These are phyloP conservation scores for Zelopaecilomyces penicillatus DNA, from an alignment of 2,329 filamentous ascomycete species.

Conservation along the genomic window DNA sequence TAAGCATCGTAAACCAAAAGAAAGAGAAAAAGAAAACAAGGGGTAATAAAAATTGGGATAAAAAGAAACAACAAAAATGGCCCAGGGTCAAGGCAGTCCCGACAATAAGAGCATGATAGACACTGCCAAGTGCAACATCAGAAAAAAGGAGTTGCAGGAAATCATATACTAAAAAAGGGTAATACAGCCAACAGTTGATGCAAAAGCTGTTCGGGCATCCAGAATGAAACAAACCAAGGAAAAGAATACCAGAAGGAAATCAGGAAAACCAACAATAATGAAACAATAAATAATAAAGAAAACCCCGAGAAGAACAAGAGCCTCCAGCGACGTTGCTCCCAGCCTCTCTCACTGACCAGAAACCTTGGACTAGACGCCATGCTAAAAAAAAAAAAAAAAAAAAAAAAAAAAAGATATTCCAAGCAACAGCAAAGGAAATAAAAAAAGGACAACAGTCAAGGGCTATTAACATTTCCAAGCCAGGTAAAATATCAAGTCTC, in stretches of 20 bases:
- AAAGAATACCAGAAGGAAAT: too few relatives aligned
- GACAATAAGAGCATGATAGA: background rate
- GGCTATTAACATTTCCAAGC: too few relatives aligned
- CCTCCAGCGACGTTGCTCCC: slow-evolving; percentile 16
- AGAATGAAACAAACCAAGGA: too few relatives aligned
- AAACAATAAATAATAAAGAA: background rate
- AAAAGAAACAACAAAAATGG: background rate
- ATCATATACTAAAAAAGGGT: background rate
- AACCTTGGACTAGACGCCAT: slow-evolving; percentile 20
- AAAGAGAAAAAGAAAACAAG: background rate
- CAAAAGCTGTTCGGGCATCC: too few relatives aligned
- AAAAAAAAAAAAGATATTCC: slow-evolving; percentile 6
- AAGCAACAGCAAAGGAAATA: too few relatives aligned
- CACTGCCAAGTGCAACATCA: background rate
- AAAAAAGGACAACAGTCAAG: too few relatives aligned
- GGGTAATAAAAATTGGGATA: background rate
- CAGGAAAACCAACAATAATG: too few relatives aligned
- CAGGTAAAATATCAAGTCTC: too few relatives aligned
- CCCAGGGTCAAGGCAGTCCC: background rate
- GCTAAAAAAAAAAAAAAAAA: slow-evolving; percentile 13
- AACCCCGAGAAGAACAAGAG: slow-evolving; percentile 4
- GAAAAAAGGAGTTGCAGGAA: background rate
- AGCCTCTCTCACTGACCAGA: slow-evolving; percentile 32
- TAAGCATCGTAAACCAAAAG: background rate
- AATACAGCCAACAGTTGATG: background rate